Evolutionary conservation across 805 yeast species (phyloP).

Genomic region (Candida oleophila): DNA sequence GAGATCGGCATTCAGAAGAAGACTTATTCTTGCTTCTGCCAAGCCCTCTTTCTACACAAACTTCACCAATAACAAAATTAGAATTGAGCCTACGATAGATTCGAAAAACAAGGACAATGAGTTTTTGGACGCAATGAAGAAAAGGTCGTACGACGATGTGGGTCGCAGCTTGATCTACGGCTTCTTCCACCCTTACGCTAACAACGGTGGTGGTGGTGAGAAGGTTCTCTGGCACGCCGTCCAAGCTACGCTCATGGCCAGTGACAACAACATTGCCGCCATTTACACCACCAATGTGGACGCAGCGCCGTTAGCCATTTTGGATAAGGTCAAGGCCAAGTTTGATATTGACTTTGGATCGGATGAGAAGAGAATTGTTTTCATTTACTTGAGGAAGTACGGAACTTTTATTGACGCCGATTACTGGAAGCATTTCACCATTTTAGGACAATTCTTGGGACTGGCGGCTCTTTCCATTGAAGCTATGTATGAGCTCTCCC

Average conservation of each 20-base stretch:
- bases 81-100: constrained; percentile 28
- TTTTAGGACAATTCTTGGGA: constrained; percentile 86
- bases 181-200: constrained; percentile 92
- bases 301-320: constrained; percentile 46
- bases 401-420: constrained; percentile 64
- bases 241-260: constrained; percentile 55
- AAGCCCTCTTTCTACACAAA: constrained; percentile 41
- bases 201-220: constrained; percentile 98
- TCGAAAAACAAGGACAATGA: constrained; percentile 14
- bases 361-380: constrained; percentile 54
- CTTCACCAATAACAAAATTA: constrained; percentile 34
- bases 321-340: constrained; percentile 51
- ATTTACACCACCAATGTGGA: constrained; percentile 72
- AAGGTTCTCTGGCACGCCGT: constrained; percentile 95
- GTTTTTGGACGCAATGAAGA: constrained; percentile 26
- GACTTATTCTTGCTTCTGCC: constrained; percentile 34
- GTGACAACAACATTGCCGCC: constrained; percentile 53
- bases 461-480: constrained; percentile 66
- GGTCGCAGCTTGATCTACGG: constrained; percentile 59
- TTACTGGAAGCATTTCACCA: constrained; percentile 77
- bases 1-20: constrained; percentile 38
- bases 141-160: constrained; percentile 35
- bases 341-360: constrained; percentile 47
- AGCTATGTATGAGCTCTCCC: constrained; percentile 65
- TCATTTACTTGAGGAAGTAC: constrained; percentile 54